These are phyloP conservation scores for Ceratocystiopsis sp. DNA, from an alignment of 2,329 filamentous ascomycete genomes.

Conservation along the genomic window DNA sequence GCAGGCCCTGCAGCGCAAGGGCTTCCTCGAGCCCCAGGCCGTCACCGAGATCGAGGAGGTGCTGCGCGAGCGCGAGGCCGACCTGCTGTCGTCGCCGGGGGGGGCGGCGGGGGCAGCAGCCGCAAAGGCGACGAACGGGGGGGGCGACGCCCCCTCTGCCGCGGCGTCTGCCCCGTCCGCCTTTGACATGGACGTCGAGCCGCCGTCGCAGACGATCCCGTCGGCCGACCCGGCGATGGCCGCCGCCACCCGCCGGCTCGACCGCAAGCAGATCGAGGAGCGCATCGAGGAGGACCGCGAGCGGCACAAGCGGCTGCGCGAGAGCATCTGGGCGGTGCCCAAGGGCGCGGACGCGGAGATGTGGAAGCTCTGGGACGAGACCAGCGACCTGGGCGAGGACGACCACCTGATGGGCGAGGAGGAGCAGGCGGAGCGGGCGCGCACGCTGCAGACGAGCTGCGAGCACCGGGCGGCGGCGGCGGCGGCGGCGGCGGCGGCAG, in stretches of 20 bases:
- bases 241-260: slow-evolving; percentile 27
- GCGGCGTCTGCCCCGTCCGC: too few relatives aligned
- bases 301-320: slow-evolving; percentile 76
- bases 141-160: slow-evolving; percentile 2
- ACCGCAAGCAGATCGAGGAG: slow-evolving; percentile 86
- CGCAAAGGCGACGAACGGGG: background rate
- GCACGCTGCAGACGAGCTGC: slow-evolving; percentile 20
- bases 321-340: slow-evolving; percentile 83
- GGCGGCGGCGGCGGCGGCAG: too few relatives aligned
- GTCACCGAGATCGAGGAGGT: slow-evolving; percentile 69
- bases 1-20: slow-evolving; percentile 50
- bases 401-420: slow-evolving; percentile 64
- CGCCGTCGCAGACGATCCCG: slow-evolving; percentile 23
- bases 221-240: background rate
- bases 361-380: slow-evolving; percentile 70
- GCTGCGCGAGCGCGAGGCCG: slow-evolving; percentile 60
- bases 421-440: slow-evolving; percentile 38
- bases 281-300: slow-evolving; percentile 94
- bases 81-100: slow-evolving; percentile 33
- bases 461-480: slow-evolving; percentile 14
- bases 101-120: too few relatives aligned
- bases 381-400: slow-evolving; percentile 73
- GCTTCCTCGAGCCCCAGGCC: slow-evolving; percentile 55
- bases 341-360: slow-evolving; percentile 52
- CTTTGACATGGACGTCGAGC: slow-evolving; percentile 20